Percentiles rank a stretch among this genome's conserved stretches.
Evolutionary conservation across 2,329 filamentous ascomycete species (phyloP).

Genomic region (Phymatotrichopsis omnivora): DNA sequence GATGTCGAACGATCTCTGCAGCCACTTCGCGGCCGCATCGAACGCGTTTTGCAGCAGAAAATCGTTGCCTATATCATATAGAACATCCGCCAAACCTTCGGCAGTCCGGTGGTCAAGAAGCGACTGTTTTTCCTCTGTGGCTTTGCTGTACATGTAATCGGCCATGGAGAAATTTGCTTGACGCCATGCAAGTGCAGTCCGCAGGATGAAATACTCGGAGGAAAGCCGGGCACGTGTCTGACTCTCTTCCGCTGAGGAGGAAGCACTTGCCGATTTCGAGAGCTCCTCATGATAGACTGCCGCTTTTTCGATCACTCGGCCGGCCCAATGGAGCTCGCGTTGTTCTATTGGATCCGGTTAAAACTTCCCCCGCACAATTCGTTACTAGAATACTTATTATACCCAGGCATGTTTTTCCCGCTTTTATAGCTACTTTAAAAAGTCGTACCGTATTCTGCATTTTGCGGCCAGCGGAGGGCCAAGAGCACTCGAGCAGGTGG

Average conservation of each 20-base stretch:
- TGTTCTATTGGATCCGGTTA: too few species aligned
- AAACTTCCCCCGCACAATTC: slow-evolving; percentile 2
- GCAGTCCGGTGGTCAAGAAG: slow-evolving; percentile 42
- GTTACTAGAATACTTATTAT: slow-evolving; percentile 34
- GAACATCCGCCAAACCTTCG: slow-evolving; percentile 55
- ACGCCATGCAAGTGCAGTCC: slow-evolving; percentile 50
- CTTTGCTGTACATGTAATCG: slow-evolving; percentile 63
- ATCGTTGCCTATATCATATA: slow-evolving; percentile 62
- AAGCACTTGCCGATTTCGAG: slow-evolving; percentile 8
- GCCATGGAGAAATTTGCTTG: slow-evolving; percentile 63
- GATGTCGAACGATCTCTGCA: slow-evolving; percentile 54
- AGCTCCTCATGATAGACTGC: slow-evolving; percentile 44
- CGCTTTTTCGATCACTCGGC: slow-evolving; percentile 53
- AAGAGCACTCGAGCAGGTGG: slow-evolving; percentile 52
- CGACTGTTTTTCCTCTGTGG: slow-evolving; percentile 36
- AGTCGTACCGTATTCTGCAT: slow-evolving; percentile 45
- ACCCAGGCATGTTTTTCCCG: slow-evolving; percentile 54
- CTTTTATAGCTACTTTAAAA: slow-evolving; percentile 57
- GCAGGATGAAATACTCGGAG: slow-evolving; percentile 18
- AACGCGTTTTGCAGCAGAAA: slow-evolving; percentile 46
- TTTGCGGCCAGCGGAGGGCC: slow-evolving; percentile 33
- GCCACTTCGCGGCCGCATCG: slow-evolving; percentile 56
- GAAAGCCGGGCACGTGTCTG: slow-evolving; percentile 9
- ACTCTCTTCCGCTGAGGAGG: slow-evolving; percentile 11
- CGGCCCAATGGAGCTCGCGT: slow-evolving; percentile 47